Conservation (phyloP, 805 yeast species). For the Phaffomyces thermotolerans region DNA sequence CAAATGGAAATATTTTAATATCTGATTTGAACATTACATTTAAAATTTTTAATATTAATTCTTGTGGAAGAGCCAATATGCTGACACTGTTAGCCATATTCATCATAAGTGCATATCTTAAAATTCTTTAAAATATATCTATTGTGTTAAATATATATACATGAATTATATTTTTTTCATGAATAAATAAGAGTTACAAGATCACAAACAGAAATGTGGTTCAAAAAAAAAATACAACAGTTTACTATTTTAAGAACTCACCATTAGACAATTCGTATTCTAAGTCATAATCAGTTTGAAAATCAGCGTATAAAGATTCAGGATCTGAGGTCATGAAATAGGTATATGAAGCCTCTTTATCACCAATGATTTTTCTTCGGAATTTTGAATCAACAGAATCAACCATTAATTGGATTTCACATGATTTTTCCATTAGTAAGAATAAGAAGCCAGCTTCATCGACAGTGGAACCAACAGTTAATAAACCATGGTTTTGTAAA, state of each 20-base stretch:
- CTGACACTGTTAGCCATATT: neutral
- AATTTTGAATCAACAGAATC: slow-evolving; percentile 40
- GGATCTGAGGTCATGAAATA: slow-evolving; percentile 54
- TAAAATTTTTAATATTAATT: slow-evolving; percentile 11
- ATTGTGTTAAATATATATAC: neutral
- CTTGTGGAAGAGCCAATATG: slow-evolving; percentile 13
- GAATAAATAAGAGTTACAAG: too few species aligned
- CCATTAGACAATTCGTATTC: slow-evolving; percentile 31
- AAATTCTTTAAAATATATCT: neutral
- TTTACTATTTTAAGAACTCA: slow-evolving; percentile 15
- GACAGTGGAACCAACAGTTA: slow-evolving; percentile 63
- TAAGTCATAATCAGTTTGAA: slow-evolving; percentile 60
- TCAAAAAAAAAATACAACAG: too few species aligned
- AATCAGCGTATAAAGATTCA: slow-evolving; percentile 62
- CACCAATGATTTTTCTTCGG: slow-evolving; percentile 38
- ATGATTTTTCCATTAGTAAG: slow-evolving; percentile 54
- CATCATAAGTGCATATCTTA: neutral
- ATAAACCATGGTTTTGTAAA: slow-evolving; percentile 65
- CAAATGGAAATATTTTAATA: slow-evolving; percentile 10
- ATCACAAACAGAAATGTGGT: neutral
- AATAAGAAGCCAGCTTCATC: slow-evolving; percentile 70
- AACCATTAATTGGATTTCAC: slow-evolving; percentile 59
- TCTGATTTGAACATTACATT: slow-evolving; percentile 1
- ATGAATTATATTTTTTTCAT: neutral
- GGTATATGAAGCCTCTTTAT: slow-evolving; percentile 64